Evolutionary conservation across 129 eudicot species (phyloP).

Genomic region (Escallonia rubra): DNA sequence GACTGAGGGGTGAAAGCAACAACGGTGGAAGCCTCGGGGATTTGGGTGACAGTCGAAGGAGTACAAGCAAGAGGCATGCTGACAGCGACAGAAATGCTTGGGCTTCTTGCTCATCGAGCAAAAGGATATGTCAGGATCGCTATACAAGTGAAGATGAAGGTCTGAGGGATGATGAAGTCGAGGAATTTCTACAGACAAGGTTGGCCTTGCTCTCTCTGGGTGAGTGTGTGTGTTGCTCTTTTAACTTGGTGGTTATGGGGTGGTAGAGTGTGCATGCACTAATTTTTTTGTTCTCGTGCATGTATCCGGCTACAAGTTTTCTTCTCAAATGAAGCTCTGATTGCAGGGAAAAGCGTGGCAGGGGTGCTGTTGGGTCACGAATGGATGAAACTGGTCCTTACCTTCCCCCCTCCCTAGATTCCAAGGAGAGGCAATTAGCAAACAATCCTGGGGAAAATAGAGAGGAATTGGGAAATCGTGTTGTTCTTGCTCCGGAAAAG

Average conservation of each 20-base stretch:
- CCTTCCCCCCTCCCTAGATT: conserved; percentile 35
- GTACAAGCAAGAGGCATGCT: conserved; percentile 25
- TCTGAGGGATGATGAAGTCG: conserved; percentile 68
- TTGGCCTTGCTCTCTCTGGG: conserved; percentile 11
- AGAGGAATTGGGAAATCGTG: conserved; percentile 25
- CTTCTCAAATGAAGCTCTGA: background rate
- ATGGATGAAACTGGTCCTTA: conserved; percentile 98
- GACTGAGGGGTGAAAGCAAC: conserved; percentile 27
- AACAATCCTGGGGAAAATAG: conserved; percentile 12
- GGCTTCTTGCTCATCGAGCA: conserved; percentile 43
- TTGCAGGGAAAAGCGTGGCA: conserved; percentile 82
- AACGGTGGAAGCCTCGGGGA: conserved; percentile 18
- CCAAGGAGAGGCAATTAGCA: conserved; percentile 22
- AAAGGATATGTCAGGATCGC: conserved; percentile 14
- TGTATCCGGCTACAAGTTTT: too few relatives aligned
- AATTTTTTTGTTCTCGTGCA: too few relatives aligned
- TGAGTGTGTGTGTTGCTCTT: background rate
- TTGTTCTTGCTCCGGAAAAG: conserved; percentile 53
- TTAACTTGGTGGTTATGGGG: background rate
- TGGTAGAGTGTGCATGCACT: background rate
- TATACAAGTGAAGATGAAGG: conserved; percentile 45
- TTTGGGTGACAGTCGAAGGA: conserved; percentile 18
- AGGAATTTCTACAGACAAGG: conserved; percentile 80
- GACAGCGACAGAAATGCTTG: conserved; percentile 22
- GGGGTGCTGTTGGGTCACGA: conserved; percentile 90